These are phyloP conservation scores for Austroboletus eburneus DNA, from an alignment of 768 basidiomycete genomes.

Conservation along the genomic window DNA sequence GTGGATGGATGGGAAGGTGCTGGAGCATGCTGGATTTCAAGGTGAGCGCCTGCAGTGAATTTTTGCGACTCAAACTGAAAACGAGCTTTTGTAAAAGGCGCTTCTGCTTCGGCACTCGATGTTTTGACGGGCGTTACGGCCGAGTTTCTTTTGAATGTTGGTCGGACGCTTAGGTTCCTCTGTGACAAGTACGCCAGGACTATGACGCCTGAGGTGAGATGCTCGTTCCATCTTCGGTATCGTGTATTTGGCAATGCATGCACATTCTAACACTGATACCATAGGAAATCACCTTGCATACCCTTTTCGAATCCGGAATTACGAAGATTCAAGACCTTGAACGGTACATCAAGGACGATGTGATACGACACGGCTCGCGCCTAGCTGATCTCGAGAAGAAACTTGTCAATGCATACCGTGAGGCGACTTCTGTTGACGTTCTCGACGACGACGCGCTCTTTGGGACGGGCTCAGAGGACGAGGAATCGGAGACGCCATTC, in stretches of 20 bases:
- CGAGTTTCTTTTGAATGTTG: constrained; percentile 83
- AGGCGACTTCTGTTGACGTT: constrained; percentile 48
- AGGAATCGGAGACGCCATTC: constrained; percentile 62
- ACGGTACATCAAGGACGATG: constrained; percentile 83
- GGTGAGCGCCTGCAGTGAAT: constrained; percentile 43
- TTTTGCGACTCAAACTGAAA: neutral
- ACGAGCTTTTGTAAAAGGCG: constrained; percentile 43
- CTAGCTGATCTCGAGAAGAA: constrained; percentile 83
- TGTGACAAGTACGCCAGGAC: constrained; percentile 73
- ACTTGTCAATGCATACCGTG: constrained; percentile 76
- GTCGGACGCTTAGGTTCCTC: constrained; percentile 77
- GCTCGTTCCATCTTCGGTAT: neutral
- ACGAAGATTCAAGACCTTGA: constrained; percentile 77
- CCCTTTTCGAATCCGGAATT: constrained; percentile 84
- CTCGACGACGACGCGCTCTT: constrained; percentile 52
- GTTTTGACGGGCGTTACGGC: constrained; percentile 72
- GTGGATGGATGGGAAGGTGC: constrained; percentile 71
- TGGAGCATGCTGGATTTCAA: constrained; percentile 93
- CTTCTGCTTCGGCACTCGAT: constrained; percentile 73
- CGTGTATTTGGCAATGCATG: neutral
- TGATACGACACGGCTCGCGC: constrained; percentile 75
- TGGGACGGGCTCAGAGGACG: constrained; percentile 46
- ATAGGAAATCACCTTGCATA: constrained; percentile 93
- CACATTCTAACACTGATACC: neutral
- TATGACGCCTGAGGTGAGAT: constrained; percentile 80